Base-by-base conservation (phyloP, 2,329 filamentous ascomycete species). In the Xylaria arbuscula region DNA sequence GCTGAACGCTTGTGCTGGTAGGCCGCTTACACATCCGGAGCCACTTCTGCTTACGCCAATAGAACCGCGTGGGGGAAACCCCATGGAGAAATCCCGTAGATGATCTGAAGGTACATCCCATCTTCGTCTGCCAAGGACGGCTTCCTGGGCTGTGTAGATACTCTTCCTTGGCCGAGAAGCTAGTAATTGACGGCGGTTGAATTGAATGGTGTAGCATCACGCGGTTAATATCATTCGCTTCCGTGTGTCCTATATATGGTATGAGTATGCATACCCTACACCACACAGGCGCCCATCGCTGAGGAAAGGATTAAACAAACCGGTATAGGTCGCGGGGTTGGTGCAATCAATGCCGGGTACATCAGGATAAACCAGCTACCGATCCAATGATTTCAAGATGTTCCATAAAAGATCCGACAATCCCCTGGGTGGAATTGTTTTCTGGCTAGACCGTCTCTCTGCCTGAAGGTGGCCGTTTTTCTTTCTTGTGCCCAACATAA, bases 311-410 rank as follows among this genome's bases (percentile, higher is more conserved):
- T 28, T 28, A 28, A 28, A 28, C 2, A 28, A 64, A 59, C 58
- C 64, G 59, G 51, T 34, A 65, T 55, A 58, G 55, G 61, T 68
- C 70, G 72, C 72, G 73, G 73, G 72, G 72, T 74, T 72, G 67
- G 72, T 71, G 68, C 53, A 66, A 70, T 63, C 57, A 62, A 36
- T 66, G 47, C 57, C 58, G 53, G 53, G 8, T 11, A 36, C 47
- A n/a, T 5, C 17, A 50, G 6, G 19, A 22, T 32, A 50, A 19
- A 22, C 11, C 13, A 17, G 40, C 58, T 51, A 32, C 58, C 47
- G 58, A 61, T 54, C 67, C 54, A 68, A 50, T 42, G 47, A 28
- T 55, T 53, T 36, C 40, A 55, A 53, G 62, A 53, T 50, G 32
- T 22, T 4, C 38, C 68, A 68, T 68, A 70, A 56, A 56, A 66